Evolutionary conservation across 495 filamentous ascomycete genomes (phyloP).

Genomic region (Penicillium soppii): DNA sequence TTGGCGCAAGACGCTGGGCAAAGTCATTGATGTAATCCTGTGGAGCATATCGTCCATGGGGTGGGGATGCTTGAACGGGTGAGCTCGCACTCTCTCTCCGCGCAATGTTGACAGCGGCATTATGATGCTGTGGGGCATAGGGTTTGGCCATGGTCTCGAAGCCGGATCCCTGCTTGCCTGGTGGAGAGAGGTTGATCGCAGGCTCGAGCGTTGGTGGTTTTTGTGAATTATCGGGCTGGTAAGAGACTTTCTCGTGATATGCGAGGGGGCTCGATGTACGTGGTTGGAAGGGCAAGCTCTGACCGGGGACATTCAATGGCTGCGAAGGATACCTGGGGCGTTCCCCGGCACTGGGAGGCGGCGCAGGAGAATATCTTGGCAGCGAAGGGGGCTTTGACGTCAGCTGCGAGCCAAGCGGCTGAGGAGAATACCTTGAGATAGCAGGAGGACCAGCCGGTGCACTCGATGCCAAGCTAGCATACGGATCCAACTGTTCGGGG

Average conservation of each 20-base stretch:
- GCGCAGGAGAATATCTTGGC: slow-evolving; percentile 41
- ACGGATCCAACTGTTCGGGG: slow-evolving; percentile 63
- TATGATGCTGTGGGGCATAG: slow-evolving; percentile 10
- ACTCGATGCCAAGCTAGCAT: slow-evolving; percentile 46
- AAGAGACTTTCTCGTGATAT: slow-evolving; percentile 51
- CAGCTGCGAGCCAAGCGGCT: slow-evolving; percentile 33
- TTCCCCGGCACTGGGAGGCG: slow-evolving; percentile 42
- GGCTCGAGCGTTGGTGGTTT: slow-evolving; percentile 30
- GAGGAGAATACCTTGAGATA: slow-evolving; percentile 41
- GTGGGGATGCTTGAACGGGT: slow-evolving; percentile 25
- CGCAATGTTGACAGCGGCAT: slow-evolving; percentile 1
- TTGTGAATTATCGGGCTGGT: slow-evolving; percentile 31
- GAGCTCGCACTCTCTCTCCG: slow-evolving; percentile 7
- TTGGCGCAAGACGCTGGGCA: slow-evolving; percentile 47
- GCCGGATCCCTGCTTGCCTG: slow-evolving; percentile 13
- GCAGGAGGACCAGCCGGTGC: slow-evolving; percentile 37
- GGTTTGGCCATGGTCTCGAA: slow-evolving; percentile 19
- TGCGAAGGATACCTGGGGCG: slow-evolving; percentile 52
- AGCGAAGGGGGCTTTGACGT: slow-evolving; percentile 33
- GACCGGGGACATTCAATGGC: slow-evolving; percentile 43
- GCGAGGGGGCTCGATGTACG: slow-evolving; percentile 85
- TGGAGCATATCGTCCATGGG: slow-evolving; percentile 40
- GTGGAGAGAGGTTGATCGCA: slow-evolving; percentile 26
- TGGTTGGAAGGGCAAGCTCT: slow-evolving; percentile 69
- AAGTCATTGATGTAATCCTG: slow-evolving; percentile 55